Evolutionary conservation across 2,329 filamentous ascomycete species (phyloP).

Genomic region (Pseudonectria buxi): DNA sequence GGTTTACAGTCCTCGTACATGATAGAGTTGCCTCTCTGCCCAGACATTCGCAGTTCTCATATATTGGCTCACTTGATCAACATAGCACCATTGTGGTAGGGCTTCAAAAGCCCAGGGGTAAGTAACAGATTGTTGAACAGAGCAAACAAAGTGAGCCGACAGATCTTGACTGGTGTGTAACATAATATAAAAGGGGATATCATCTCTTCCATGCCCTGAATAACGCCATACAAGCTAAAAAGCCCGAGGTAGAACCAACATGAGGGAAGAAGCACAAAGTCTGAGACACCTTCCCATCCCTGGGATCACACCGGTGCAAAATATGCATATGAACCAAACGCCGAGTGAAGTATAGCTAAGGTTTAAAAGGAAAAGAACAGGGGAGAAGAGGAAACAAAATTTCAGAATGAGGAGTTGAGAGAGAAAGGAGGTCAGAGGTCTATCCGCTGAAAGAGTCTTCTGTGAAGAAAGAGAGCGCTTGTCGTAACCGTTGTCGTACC

Average conservation of each 20-base stretch:
- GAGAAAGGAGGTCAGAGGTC: slow-evolving; percentile 2
- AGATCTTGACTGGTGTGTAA: too few species aligned
- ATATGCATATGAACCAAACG: slow-evolving; percentile 11
- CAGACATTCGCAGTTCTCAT: too few species aligned
- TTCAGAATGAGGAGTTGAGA: too few species aligned
- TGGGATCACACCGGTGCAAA: slow-evolving; percentile 5
- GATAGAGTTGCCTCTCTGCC: too few species aligned
- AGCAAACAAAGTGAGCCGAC: too few species aligned
- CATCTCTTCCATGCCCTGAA: slow-evolving; percentile 18
- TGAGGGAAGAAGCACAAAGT: slow-evolving; percentile 1
- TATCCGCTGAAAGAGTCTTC: slow-evolving; percentile 5
- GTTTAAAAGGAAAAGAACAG: slow-evolving; percentile 1
- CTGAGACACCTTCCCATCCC: slow-evolving; percentile 7
- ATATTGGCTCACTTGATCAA: too few species aligned
- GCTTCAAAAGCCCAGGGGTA: too few species aligned
- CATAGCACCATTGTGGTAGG: too few species aligned
- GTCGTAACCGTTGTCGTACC: slow-evolving; percentile 1
- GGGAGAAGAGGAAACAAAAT: too few species aligned
- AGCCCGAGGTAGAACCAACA: slow-evolving; percentile 2
- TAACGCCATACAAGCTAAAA: slow-evolving; percentile 15
- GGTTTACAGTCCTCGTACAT: too few species aligned
- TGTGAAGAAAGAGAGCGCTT: slow-evolving; percentile 1
- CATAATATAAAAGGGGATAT: slow-evolving; percentile 17
- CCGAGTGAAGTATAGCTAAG: slow-evolving; percentile 10
- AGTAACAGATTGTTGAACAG: too few species aligned